Evolutionary conservation across 1,284 basidiomycete genomes (phyloP), one percentile per base, ranked within the genome.

Genomic region (Lentinus polychrous): DNA sequence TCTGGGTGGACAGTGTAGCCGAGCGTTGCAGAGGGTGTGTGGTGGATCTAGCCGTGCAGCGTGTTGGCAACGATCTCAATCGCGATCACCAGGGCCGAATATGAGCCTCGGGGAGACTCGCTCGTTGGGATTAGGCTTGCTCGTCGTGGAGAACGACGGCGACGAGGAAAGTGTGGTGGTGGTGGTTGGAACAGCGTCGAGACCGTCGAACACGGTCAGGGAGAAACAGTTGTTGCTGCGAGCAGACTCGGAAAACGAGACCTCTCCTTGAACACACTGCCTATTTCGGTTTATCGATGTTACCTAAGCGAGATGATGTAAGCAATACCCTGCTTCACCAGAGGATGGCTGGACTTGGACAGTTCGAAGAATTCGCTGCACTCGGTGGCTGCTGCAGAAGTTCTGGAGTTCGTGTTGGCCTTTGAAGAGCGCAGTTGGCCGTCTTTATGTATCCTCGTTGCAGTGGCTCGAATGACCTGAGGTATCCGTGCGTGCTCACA

Each of bases 231-330:
- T 43, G 45, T 22, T 14, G 45, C 34, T 31, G 8, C 15, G 24
- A 33, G 11, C 40, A 11, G 20, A 8, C 10, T 6, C 42, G 31
- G 11, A 17, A 20, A 43, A 23, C 8, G n/a, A 14, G 8, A 14
- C 42, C n/a, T n/a, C n/a, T n/a, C 6, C 10, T 27, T 37, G 12
- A 42, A 34, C 31, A 34, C 41, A 18, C n/a, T 46, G 15, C 48
- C 49, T 48, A 43, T 48, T 50, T 46, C 41, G 43, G 53, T 41
- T 49, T 36, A 55, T 55, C 53, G 53, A 55, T 55, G 46, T 52
- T 49, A 52, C 41, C 46, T 55, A 52, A 55, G 45, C 48, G 12
- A 12, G 39, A 15, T 40, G 17, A 40, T 6, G 39, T 40, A 40
- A 12, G 35, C 35, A 37, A 15, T 4, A n/a, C 35, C 35, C 18